These are phyloP conservation scores for Teratosphaeriaceae sp. DNA, from an alignment of 2,329 filamentous ascomycete genomes.

Conservation along the genomic window DNA sequence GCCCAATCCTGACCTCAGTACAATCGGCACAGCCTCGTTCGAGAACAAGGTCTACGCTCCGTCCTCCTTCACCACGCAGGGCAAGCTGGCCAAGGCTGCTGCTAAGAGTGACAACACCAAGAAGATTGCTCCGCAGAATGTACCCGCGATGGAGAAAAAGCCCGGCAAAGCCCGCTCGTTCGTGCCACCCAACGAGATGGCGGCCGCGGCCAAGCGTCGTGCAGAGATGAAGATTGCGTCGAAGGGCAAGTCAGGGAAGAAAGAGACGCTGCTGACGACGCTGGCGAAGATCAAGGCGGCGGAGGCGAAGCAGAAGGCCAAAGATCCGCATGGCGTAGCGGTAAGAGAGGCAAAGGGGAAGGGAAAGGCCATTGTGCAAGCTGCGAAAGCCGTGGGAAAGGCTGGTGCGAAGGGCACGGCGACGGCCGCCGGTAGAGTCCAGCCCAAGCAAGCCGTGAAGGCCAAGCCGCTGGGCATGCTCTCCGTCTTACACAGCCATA, in stretches of 20 bases:
- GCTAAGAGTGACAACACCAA: neutral
- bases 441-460: neutral
- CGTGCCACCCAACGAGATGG: slow-evolving; percentile 5
- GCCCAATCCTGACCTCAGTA: slow-evolving; percentile 4
- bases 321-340: neutral
- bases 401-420: neutral
- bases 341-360: neutral
- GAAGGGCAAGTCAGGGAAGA: neutral
- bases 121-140: slow-evolving; percentile 3
- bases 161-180: slow-evolving; percentile 4
- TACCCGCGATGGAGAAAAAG: neutral
- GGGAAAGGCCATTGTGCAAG: neutral
- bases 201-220: neutral
- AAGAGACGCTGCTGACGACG: slow-evolving; percentile 6
- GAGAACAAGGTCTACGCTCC: neutral
- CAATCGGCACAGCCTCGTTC: neutral
- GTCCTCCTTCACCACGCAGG: slow-evolving; percentile 6
- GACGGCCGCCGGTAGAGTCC: too few relatives aligned
- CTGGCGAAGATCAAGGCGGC: slow-evolving; percentile 6
- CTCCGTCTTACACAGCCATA: neutral
- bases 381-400: neutral
- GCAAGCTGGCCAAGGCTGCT: slow-evolving; percentile 5
- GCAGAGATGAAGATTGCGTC: neutral
- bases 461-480: slow-evolving; percentile 3
- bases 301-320: neutral